These are phyloP conservation scores for Ceratocystis huliohia DNA, from an alignment of 2,329 filamentous ascomycete species.

Conservation along the genomic window DNA sequence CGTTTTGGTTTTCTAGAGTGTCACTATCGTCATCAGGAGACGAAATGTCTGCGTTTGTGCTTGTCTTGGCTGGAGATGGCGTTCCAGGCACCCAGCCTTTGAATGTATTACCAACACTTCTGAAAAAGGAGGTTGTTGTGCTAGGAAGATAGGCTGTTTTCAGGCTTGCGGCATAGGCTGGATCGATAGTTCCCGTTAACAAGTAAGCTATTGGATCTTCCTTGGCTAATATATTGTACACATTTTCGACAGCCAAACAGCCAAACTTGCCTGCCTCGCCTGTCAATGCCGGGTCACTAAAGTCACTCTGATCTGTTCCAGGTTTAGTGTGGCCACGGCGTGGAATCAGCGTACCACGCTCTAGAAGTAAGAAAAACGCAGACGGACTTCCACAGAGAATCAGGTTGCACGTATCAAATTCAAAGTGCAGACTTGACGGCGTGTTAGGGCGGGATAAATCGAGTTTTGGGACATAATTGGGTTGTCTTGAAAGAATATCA, in stretches of 20 bases:
- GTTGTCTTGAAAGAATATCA: slow-evolving; percentile 81
- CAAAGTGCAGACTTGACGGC: slow-evolving; percentile 51
- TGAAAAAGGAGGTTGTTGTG: slow-evolving; percentile 51
- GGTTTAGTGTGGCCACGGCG: slow-evolving; percentile 64
- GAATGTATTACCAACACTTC: slow-evolving; percentile 50
- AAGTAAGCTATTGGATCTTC: slow-evolving; percentile 76
- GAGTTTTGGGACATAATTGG: slow-evolving; percentile 50
- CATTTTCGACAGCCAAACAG: slow-evolving; percentile 84
- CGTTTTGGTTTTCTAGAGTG: background rate
- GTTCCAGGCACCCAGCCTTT: slow-evolving; percentile 46
- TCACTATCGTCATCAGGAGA: background rate
- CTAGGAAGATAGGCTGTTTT: slow-evolving; percentile 69
- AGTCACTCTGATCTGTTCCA: slow-evolving; percentile 53
- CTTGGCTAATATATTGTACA: slow-evolving; percentile 77
- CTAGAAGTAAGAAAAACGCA: slow-evolving; percentile 83
- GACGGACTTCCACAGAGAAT: slow-evolving; percentile 85
- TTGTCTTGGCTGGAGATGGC: background rate
- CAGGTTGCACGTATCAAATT: slow-evolving; percentile 82
- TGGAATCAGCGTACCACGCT: slow-evolving; percentile 58
- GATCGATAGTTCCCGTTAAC: slow-evolving; percentile 81
- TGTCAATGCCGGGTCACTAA: slow-evolving; percentile 47
- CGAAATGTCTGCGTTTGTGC: background rate
- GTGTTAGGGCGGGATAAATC: slow-evolving; percentile 31
- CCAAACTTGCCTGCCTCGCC: slow-evolving; percentile 72
- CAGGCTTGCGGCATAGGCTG: slow-evolving; percentile 61